phyloP scores from a whole-genome alignment of 2,329 filamentous ascomycete genomes.

The Alternaria gansuensis region DNA sequence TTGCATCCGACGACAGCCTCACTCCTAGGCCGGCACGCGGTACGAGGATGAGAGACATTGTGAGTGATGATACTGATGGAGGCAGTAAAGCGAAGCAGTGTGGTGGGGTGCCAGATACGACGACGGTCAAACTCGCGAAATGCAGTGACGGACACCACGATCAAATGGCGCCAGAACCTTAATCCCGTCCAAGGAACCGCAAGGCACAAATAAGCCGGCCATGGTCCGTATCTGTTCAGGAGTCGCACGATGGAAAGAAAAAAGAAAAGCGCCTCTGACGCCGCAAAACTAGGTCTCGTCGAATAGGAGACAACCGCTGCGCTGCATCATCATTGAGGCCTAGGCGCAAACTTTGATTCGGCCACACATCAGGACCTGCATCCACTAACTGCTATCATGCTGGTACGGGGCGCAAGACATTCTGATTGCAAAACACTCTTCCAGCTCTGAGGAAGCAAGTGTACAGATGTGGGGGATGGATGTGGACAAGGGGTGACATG shows the following conservation, averaged over 20 bases:
- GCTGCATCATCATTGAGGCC: conserved; percentile 26
- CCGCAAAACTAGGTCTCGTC: conserved; percentile 29
- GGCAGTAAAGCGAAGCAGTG: conserved; percentile 24
- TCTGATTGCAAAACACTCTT: conserved; percentile 11
- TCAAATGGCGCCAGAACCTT: conserved; percentile 28
- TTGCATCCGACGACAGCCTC: background rate
- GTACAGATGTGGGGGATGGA: conserved; percentile 10
- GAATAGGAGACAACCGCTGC: conserved; percentile 28
- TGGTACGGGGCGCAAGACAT: conserved; percentile 16
- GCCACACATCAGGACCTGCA: conserved; percentile 7
- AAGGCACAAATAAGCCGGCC: conserved; percentile 19
- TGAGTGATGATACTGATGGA: background rate
- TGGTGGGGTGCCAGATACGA: conserved; percentile 29
- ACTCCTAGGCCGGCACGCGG: background rate
- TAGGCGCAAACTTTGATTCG: conserved; percentile 24
- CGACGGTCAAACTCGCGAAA: conserved; percentile 22
- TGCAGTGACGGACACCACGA: conserved; percentile 16
- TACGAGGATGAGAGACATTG: background rate
- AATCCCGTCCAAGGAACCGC: conserved; percentile 18
- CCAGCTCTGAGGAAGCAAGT: conserved; percentile 9
- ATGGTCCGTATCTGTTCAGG: conserved; percentile 23
- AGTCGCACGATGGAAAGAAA: conserved; percentile 27
- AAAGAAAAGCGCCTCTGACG: conserved; percentile 23
- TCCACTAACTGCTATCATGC: conserved; percentile 9
- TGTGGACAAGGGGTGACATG: conserved; percentile 12